A percentile compares a stretch with the other conserved stretches of the same genome.
Evolutionary conservation across 2,329 filamentous ascomycete genomes (phyloP).

Genomic region (Drechslerella stenobrocha): DNA sequence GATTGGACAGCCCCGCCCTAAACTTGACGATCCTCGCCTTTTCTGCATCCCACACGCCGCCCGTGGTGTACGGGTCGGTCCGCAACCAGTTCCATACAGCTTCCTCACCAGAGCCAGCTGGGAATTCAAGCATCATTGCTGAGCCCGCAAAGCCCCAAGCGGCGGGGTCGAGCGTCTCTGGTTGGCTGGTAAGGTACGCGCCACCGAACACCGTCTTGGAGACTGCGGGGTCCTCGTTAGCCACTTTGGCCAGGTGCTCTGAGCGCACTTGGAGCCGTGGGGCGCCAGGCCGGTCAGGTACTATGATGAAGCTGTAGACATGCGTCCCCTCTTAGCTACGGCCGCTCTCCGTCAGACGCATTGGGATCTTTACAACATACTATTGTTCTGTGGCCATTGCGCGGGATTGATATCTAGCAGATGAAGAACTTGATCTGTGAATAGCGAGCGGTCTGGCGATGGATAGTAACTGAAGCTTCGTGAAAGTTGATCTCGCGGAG

Average conservation of each 20-base stretch:
- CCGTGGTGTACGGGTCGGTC: slow-evolving; percentile 34
- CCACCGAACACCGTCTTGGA: slow-evolving; percentile 32
- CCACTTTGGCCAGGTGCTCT: slow-evolving; percentile 34
- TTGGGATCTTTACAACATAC: slow-evolving; percentile 14
- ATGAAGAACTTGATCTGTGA: slow-evolving; percentile 6
- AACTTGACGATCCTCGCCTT: slow-evolving; percentile 42
- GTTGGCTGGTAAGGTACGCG: slow-evolving; percentile 34
- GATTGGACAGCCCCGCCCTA: slow-evolving; percentile 31
- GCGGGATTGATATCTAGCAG: slow-evolving; percentile 23
- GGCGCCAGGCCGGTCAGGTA: slow-evolving; percentile 36
- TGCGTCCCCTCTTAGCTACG: too few species aligned
- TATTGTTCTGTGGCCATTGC: slow-evolving; percentile 47
- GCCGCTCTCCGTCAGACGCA: too few species aligned
- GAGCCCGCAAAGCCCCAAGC: slow-evolving; percentile 29
- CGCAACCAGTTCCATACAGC: slow-evolving; percentile 27
- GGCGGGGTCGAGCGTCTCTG: slow-evolving; percentile 8
- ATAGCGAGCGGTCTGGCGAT: background rate
- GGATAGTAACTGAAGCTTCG: too few species aligned
- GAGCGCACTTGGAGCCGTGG: slow-evolving; percentile 32
- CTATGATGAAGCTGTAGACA: slow-evolving; percentile 36
- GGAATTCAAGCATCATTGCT: slow-evolving; percentile 29
- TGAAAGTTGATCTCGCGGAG: too few species aligned
- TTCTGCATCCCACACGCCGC: slow-evolving; percentile 44
- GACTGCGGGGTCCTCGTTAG: slow-evolving; percentile 10
- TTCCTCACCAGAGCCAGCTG: slow-evolving; percentile 28